Base-by-base conservation (phyloP, 2,329 filamentous ascomycete species). In the Pleochaeta shiraiana region DNA sequence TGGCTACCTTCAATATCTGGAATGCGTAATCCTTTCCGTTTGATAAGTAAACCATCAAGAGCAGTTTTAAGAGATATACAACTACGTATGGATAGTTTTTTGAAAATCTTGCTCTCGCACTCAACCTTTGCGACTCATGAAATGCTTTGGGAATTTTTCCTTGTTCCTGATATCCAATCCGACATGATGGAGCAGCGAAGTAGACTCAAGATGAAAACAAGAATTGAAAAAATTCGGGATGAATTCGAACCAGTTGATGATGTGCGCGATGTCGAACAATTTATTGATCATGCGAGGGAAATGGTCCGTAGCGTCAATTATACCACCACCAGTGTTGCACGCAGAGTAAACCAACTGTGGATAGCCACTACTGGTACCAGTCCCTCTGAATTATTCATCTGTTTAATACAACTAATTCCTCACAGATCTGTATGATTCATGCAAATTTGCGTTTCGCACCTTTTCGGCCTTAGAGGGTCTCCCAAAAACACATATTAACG, bases 91-190 rank as follows among this genome's bases (percentile, higher is more conserved):
- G 90, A 98, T 74, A 86, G 84, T 69, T 96, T 97, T 70, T 77
- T 98, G 69, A 89, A 88, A 68, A 89, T 90, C 21, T 80, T 98
- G 67, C 79, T 98, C 30, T 80, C 83, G 9, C 93, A 98, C 71
- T 87, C 92, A 3, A 97, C 93, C 0, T 96, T 98, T 72, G 83
- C 90, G 0, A 95, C 89, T 0, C 95, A 98, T 72, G 93, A 98
- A 76, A 90, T 97, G 81, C 80, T 98, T 1, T 98, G 93, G 95
- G 93, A 98, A 71, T 98, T 98, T 76, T 95, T 98, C 75, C 80
- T 98, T 0, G 91, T 98, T 14, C 93, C 93, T 0, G 93, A 98
- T 69, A 83, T 98, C 62, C 89, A 95, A 72, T 81, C 88, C 0
- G 84, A 90, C 24, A 90, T 91, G 82, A 92, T 97, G 80, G 86